Percentiles rank a stretch among this genome's conserved stretches.
Evolutionary conservation across 2,329 filamentous ascomycete species (phyloP).

Genomic region (Cytospora paraplurivora): DNA sequence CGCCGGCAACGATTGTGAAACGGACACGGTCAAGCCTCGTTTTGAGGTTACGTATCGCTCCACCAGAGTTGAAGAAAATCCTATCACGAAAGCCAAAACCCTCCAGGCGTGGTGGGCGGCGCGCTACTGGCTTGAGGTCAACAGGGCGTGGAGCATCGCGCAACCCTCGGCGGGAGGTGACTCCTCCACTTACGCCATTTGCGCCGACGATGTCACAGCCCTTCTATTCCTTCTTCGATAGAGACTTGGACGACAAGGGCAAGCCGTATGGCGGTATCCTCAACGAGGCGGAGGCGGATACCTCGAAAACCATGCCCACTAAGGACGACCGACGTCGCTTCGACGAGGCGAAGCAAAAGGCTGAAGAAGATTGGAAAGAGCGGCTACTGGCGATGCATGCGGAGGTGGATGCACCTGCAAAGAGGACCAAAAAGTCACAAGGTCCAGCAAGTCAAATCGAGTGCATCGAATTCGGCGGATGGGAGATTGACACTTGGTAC

Average conservation of each 20-base stretch:
- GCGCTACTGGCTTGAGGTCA: slow-evolving; percentile 37
- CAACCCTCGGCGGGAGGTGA: slow-evolving; percentile 42
- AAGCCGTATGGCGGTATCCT: slow-evolving; percentile 96
- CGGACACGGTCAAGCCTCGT: slow-evolving; percentile 51
- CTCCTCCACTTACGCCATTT: slow-evolving; percentile 38
- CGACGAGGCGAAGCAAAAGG: slow-evolving; percentile 84
- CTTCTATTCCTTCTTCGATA: slow-evolving; percentile 87
- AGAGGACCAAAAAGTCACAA: slow-evolving; percentile 72
- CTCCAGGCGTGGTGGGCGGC: slow-evolving; percentile 46
- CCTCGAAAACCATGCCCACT: slow-evolving; percentile 80
- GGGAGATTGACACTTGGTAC: slow-evolving; percentile 99
- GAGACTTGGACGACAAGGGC: slow-evolving; percentile 87
- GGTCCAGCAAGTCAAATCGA: slow-evolving; percentile 95
- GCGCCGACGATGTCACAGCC: slow-evolving; percentile 61
- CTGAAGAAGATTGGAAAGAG: slow-evolving; percentile 88
- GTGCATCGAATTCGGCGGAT: slow-evolving; percentile 96
- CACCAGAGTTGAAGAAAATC: slow-evolving; percentile 62
- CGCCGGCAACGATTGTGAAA: slow-evolving; percentile 46
- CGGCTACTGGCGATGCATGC: slow-evolving; percentile 62
- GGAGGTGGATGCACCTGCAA: slow-evolving; percentile 62
- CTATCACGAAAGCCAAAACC: slow-evolving; percentile 61
- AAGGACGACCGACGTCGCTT: slow-evolving; percentile 82
- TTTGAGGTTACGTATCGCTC: slow-evolving; percentile 60
- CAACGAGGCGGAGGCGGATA: slow-evolving; percentile 86
- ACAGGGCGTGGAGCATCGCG: slow-evolving; percentile 37